Evolutionary conservation across 2,329 filamentous ascomycete genomes (phyloP).

Genomic region (Bretziella fagacearum): DNA sequence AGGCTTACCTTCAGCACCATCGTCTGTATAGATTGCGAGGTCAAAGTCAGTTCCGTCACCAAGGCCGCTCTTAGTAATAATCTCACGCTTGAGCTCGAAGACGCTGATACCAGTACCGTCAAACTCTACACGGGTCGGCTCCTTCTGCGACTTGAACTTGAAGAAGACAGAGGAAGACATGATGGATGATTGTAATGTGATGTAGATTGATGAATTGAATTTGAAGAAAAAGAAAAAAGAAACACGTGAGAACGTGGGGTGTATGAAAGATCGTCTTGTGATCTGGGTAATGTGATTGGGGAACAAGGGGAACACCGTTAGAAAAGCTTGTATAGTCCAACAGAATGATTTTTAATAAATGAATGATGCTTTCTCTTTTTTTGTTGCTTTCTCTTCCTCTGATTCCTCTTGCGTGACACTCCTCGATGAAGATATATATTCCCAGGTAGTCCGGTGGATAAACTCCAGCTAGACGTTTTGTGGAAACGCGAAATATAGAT

Average conservation of each 20-base stretch:
- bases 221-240: background rate
- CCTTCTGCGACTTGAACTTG: constrained; percentile 99
- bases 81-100: constrained; percentile 97
- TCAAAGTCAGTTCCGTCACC: constrained; percentile 96
- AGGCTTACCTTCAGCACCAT: constrained; percentile 68
- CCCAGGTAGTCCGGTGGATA: background rate
- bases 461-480: constrained; percentile 1
- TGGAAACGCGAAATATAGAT: background rate
- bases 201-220: background rate
- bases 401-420: background rate
- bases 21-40: constrained; percentile 82
- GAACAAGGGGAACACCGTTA: constrained; percentile 9
- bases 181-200: too few species aligned
- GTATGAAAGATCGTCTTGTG: background rate
- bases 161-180: constrained; percentile 99
- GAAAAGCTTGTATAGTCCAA: constrained; percentile 4
- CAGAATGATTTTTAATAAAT: constrained; percentile 10
- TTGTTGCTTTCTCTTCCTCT: constrained; percentile 8
- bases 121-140: constrained; percentile 85
- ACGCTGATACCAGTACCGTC: constrained; percentile 96
- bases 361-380: constrained; percentile 9
- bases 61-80: constrained; percentile 83
- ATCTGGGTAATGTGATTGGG: background rate
- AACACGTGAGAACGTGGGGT: constrained; percentile 4
- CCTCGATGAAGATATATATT: background rate